Conservation (phyloP, 345 rosid species). For the Conringia planisiliqua region DNA sequence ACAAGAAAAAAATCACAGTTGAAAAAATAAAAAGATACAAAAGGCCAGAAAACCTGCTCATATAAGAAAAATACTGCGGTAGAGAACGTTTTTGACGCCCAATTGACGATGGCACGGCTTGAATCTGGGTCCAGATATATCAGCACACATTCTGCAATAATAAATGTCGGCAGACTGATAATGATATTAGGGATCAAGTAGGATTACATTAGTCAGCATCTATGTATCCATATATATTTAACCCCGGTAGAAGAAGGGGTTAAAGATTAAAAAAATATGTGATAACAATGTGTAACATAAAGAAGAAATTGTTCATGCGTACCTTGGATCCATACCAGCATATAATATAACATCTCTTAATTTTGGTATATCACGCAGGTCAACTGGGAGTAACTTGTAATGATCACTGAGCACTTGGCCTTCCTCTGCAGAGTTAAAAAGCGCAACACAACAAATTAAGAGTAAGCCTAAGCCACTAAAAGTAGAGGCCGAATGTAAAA, state of each 20-base stretch:
- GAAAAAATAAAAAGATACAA: neutral
- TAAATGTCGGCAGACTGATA: slow-evolving; percentile 96
- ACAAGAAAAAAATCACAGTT: slow-evolving; percentile 15
- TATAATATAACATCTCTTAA: slow-evolving; percentile 63
- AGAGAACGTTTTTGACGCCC: slow-evolving; percentile 77
- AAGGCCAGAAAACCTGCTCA: slow-evolving; percentile 68
- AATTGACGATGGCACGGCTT: slow-evolving; percentile 64
- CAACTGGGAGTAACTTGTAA: slow-evolving; percentile 91
- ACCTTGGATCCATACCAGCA: slow-evolving; percentile 91
- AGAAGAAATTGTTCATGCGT: slow-evolving; percentile 6
- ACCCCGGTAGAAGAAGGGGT: neutral
- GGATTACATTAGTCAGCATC: slow-evolving; percentile 20
- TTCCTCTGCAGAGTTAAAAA: slow-evolving; percentile 49
- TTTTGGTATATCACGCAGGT: slow-evolving; percentile 68
- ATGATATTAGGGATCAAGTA: slow-evolving; percentile 51
- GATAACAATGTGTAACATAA: neutral
- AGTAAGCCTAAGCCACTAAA: slow-evolving; percentile 1
- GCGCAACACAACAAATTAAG: neutral
- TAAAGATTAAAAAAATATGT: neutral
- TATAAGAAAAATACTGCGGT: slow-evolving; percentile 83
- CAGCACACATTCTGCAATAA: slow-evolving; percentile 97
- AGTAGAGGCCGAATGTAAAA: neutral
- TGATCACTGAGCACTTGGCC: slow-evolving; percentile 86
- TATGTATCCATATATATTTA: neutral
- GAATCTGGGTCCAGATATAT: slow-evolving; percentile 96